Percentiles rank a stretch among this genome's conserved stretches.
These are phyloP conservation scores for Claviceps arundinis DNA, from an alignment of 2,329 filamentous ascomycete genomes.

Conservation along the genomic window DNA sequence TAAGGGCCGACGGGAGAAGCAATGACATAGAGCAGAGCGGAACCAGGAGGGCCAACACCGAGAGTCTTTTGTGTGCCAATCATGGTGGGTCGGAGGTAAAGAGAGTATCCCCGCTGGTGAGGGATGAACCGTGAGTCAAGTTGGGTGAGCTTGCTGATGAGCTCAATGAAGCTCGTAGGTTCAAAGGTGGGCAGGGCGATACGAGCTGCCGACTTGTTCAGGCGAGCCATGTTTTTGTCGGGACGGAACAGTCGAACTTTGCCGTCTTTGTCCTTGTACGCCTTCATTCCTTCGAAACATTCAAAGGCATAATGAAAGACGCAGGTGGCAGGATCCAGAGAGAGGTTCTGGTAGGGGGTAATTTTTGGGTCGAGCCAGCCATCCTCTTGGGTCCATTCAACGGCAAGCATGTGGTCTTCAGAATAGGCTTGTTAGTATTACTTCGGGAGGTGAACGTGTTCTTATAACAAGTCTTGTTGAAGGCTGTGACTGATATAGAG, in stretches of 20 bases:
- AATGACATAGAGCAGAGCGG: constrained; percentile 86
- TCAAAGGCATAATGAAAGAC: constrained; percentile 98
- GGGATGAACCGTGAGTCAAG: constrained; percentile 87
- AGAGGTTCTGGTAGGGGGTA: constrained; percentile 90
- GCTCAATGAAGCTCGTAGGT: constrained; percentile 56
- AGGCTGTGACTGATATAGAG: background rate
- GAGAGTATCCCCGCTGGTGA: constrained; percentile 71
- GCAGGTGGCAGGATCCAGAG: constrained; percentile 87
- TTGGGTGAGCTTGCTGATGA: constrained; percentile 69
- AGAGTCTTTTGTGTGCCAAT: constrained; percentile 94
- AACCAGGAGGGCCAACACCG: constrained; percentile 82
- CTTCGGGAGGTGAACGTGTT: too few species aligned
- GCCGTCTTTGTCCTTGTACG: constrained; percentile 78
- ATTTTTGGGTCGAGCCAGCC: constrained; percentile 80
- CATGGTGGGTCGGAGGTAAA: constrained; percentile 92
- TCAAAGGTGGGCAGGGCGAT: constrained; percentile 89
- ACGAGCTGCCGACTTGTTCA: constrained; percentile 82
- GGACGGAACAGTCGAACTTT: constrained; percentile 81
- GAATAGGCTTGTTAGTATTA: background rate
- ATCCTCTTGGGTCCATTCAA: constrained; percentile 78
- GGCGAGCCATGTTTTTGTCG: constrained; percentile 86
- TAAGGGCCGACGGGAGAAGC: constrained; percentile 94
- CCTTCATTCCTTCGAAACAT: constrained; percentile 99
- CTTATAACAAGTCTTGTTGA: background rate
- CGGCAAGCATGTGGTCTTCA: constrained; percentile 90